These are phyloP conservation scores for Phytophthora litchii DNA, from an alignment of 352 stramenopile species.

Conservation along the genomic window DNA sequence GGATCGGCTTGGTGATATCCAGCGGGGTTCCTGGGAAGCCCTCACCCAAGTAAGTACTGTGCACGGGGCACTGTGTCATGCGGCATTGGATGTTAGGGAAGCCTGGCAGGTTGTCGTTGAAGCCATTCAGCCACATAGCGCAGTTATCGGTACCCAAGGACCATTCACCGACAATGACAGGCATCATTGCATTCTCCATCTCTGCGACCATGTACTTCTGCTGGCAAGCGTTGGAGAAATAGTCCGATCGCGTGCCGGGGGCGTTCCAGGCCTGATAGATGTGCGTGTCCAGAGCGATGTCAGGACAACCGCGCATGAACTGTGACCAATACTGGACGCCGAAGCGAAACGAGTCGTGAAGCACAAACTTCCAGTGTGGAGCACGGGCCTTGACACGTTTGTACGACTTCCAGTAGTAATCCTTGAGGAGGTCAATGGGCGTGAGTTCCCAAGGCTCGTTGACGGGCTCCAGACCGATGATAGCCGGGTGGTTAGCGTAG, in stretches of 20 bases:
- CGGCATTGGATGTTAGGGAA: conserved; percentile 93
- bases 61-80: conserved; percentile 78
- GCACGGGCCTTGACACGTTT: conserved; percentile 92
- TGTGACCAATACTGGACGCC: conserved; percentile 65
- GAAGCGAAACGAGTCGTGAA: conserved; percentile 97
- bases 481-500: conserved; percentile 86
- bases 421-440: conserved; percentile 90
- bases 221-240: conserved; percentile 91
- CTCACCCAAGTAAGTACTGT: conserved; percentile 89
- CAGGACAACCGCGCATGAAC: conserved; percentile 86
- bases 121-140: conserved; percentile 86
- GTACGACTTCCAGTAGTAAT: conserved; percentile 97
- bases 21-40: conserved; percentile 91
- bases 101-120: conserved; percentile 39
- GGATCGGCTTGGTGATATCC: conserved; percentile 85
- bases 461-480: conserved; percentile 93
- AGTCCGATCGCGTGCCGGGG: conserved; percentile 71
- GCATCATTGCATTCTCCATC: conserved; percentile 94
- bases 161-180: conserved; percentile 96
- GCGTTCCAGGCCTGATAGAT: conserved; percentile 94
- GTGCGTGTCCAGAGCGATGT: conserved; percentile 95
- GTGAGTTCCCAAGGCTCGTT: conserved; percentile 97
- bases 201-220: conserved; percentile 87
- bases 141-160: conserved; percentile 88
- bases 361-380: conserved; percentile 95